Percentiles rank a stretch among this genome's conserved stretches.
Evolutionary conservation across 2,329 filamentous ascomycete genomes (phyloP).

Genomic region (Fusarium graminum): DNA sequence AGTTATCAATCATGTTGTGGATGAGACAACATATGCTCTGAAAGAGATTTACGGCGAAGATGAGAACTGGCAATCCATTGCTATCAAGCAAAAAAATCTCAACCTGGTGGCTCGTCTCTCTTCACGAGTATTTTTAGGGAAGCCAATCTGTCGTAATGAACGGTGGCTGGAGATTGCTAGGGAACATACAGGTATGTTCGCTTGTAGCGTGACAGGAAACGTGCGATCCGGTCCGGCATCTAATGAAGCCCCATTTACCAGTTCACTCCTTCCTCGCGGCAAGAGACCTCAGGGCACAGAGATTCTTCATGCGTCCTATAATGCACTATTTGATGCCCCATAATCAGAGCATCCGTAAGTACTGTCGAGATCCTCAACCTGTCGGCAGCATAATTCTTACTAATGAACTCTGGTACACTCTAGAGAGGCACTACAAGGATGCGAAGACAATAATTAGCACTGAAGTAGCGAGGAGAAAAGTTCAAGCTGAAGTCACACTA

Average conservation of each 20-base stretch:
- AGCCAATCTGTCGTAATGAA: slow-evolving; percentile 59
- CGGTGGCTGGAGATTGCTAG: slow-evolving; percentile 62
- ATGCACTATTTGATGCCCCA: neutral
- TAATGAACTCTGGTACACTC: no score
- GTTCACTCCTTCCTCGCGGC: slow-evolving; percentile 49
- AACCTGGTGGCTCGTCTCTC: slow-evolving; percentile 60
- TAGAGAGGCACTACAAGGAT: no score
- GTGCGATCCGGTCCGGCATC: no score
- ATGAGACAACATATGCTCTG: neutral
- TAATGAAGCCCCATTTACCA: no score
- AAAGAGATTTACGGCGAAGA: neutral
- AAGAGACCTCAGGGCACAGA: neutral
- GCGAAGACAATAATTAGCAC: no score
- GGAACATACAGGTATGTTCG: slow-evolving; percentile 52
- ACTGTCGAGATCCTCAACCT: no score
- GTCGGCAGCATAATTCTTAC: no score
- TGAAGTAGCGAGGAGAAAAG: neutral
- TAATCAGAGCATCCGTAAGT: no score
- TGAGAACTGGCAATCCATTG: neutral
- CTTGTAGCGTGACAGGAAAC: no score
- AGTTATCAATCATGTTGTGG: neutral
- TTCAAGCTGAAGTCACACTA: slow-evolving; percentile 1
- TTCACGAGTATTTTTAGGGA: slow-evolving; percentile 63
- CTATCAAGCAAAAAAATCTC: neutral
- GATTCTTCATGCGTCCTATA: neutral